Evolutionary conservation across 805 yeast species (phyloP).

Genomic region (Huiozyma sinensis): DNA sequence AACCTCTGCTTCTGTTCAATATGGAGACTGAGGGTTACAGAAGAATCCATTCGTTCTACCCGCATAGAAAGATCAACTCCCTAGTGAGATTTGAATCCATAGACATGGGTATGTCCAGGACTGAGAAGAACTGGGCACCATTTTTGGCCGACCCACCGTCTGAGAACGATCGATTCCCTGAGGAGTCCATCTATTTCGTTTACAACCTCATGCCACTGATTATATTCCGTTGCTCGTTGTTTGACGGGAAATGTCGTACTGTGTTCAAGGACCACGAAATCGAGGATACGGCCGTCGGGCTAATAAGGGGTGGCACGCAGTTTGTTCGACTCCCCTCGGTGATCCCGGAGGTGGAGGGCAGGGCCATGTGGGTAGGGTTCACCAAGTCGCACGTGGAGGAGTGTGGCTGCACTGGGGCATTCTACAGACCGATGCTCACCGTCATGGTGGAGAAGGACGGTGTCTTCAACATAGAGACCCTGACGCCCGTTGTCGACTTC

Average conservation of each 20-base stretch:
- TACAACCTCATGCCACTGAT: constrained; percentile 1
- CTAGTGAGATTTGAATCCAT: not conserved
- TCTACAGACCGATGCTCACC: constrained; percentile 13
- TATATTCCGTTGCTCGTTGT: constrained; percentile 14
- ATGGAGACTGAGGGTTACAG: constrained; percentile 1
- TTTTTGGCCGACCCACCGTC: constrained; percentile 2
- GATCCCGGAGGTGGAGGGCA: constrained; percentile 9
- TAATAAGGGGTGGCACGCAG: constrained; percentile 14
- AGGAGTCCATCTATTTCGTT: constrained; percentile 5
- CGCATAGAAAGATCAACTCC: constrained; percentile 5
- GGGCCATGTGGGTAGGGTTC: constrained; percentile 16
- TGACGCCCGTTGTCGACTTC: constrained; percentile 10
- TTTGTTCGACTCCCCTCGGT: constrained; percentile 10
- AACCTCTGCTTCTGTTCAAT: constrained; percentile 8
- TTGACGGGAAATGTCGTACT: constrained; percentile 11
- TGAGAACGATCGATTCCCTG: constrained; percentile 13
- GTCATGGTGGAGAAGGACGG: constrained; percentile 10
- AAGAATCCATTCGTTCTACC: constrained; percentile 3
- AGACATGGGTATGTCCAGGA: not conserved
- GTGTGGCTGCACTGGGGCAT: constrained; percentile 14
- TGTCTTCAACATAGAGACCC: constrained; percentile 10
- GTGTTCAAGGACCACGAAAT: constrained; percentile 6
- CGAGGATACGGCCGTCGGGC: too few species aligned
- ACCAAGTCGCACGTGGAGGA: constrained; percentile 10
- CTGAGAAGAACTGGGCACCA: constrained; percentile 10